Evolutionary conservation across 176 grass and related monocot genomes (phyloP), one percentile per base, ranked within the genome.

Genomic region (Cocos nucifera): DNA sequence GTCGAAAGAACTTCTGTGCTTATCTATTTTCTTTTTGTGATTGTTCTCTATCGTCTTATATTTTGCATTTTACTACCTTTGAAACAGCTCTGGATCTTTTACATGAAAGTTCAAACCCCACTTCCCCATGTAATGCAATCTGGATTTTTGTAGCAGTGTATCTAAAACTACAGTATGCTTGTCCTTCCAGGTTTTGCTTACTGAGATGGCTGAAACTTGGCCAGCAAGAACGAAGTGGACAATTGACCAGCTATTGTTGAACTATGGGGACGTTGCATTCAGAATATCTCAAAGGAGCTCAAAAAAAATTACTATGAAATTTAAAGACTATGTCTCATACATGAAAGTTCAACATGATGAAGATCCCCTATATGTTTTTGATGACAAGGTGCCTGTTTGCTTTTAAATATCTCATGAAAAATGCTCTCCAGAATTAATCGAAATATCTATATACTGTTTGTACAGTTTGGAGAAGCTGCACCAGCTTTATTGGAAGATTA

Each of bases 351-450:
- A 97, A 69, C 93, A 88, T 78, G 93, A 97, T 9, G 93, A 97
- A 85, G 93, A 97, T 54, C 93, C 93, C 63, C 81, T 97, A 44
- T 97, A 97, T 72, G 91, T 97, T 50, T 97, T 97, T 85, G 87
- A 97, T 44, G 87, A 97, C 50, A 91, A 97, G 78, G 87, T 97
- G 52, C 26, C 9, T 9, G 18, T 50, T 19, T 54, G 54, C 58
- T 54, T 29, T 30, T 5, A 48, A 19, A 53, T 1, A 23, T 44
- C 22, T 48, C 48, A 29, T 14, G 4, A 63, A 51, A 19, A 50
- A 17, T 16, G 16, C 17, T 21, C 6, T n/a, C 25, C 24, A 9
- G 50, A 26, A 53, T 44, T 51, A 53, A 35, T 67, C 32, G 19
- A 7, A 75, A 66, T 54, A 39, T 62, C 52, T 82, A n/a, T 73